Evolutionary conservation across 495 filamentous ascomycete species (phyloP).

Genomic region (Neurospora sp.): DNA sequence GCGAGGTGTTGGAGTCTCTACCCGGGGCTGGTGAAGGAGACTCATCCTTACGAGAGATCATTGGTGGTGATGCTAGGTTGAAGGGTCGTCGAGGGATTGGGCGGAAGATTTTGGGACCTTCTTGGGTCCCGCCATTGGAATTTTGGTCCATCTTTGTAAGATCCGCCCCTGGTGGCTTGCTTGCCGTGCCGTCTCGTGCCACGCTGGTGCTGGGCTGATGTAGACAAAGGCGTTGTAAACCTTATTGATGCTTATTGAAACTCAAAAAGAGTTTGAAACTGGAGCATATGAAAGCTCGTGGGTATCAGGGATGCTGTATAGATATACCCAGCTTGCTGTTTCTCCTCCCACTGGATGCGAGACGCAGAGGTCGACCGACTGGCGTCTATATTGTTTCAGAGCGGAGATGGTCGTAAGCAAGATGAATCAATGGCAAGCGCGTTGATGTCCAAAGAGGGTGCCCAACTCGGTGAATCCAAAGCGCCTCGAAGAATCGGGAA

Average conservation of each 20-base stretch:
- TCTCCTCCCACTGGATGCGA: not conserved
- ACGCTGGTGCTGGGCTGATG: not conserved
- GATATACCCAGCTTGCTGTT: not conserved
- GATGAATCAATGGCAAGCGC: not conserved
- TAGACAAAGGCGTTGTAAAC: not conserved
- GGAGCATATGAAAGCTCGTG: not conserved
- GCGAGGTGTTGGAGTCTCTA: constrained; percentile 17
- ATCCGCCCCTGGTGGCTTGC: not conserved
- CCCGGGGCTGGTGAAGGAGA: constrained; percentile 33
- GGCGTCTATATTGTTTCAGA: not conserved
- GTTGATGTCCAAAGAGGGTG: not conserved
- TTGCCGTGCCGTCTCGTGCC: not conserved
- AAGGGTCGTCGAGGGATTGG: constrained; percentile 67
- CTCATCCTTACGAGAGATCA: constrained; percentile 39
- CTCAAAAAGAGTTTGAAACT: not conserved
- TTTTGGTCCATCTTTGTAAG: not conserved
- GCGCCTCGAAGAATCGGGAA: not conserved
- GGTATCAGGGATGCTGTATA: not conserved
- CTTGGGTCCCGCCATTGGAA: not conserved
- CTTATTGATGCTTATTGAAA: not conserved
- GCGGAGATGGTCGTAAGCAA: not conserved
- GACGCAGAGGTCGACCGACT: not conserved
- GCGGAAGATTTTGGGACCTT: constrained; percentile 23
- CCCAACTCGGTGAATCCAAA: not conserved
- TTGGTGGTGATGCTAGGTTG: constrained; percentile 47